These are phyloP conservation scores for Phytophthora sojae DNA, from an alignment of 352 stramenopile species.

Conservation along the genomic window DNA sequence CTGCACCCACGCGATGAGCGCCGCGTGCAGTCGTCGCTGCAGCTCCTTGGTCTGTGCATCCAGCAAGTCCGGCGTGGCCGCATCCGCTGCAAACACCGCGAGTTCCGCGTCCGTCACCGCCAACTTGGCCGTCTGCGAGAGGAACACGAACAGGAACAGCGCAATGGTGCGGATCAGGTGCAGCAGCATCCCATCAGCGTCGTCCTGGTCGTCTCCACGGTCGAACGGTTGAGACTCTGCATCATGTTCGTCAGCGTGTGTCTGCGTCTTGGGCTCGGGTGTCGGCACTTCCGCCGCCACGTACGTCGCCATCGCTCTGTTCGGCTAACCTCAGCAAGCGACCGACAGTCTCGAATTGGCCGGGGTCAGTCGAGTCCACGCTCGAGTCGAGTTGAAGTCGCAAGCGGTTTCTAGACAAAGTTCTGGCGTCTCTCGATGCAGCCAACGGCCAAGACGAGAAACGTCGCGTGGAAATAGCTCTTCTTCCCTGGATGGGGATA, in stretches of 20 bases:
- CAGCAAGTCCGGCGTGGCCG: slow-evolving; percentile 35
- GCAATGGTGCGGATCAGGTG: slow-evolving; percentile 72
- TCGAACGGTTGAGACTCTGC: slow-evolving; percentile 11
- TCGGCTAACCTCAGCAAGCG: neutral
- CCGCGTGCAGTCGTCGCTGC: slow-evolving; percentile 47
- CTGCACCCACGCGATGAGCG: slow-evolving; percentile 52
- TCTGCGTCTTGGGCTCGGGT: neutral
- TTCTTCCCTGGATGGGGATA: neutral
- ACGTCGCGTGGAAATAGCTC: slow-evolving; percentile 8
- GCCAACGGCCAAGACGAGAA: slow-evolving; percentile 12
- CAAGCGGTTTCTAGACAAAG: slow-evolving; percentile 11
- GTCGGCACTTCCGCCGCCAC: neutral
- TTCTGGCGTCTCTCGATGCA: slow-evolving; percentile 6
- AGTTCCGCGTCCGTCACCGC: slow-evolving; percentile 11
- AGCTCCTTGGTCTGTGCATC: slow-evolving; percentile 37
- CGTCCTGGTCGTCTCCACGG: slow-evolving; percentile 2
- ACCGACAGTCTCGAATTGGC: slow-evolving; percentile 14
- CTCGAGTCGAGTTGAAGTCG: slow-evolving; percentile 22
- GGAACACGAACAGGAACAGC: slow-evolving; percentile 65
- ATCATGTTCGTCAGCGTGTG: neutral
- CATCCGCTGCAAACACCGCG: slow-evolving; percentile 4
- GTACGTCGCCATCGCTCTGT: neutral
- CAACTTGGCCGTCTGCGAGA: slow-evolving; percentile 49
- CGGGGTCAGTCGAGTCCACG: neutral
- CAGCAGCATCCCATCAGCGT: slow-evolving; percentile 50